Percentiles rank a stretch among this genome's conserved stretches.
Conservation (phyloP, 805 yeast species). For the Starmera pachycereana region DNA sequence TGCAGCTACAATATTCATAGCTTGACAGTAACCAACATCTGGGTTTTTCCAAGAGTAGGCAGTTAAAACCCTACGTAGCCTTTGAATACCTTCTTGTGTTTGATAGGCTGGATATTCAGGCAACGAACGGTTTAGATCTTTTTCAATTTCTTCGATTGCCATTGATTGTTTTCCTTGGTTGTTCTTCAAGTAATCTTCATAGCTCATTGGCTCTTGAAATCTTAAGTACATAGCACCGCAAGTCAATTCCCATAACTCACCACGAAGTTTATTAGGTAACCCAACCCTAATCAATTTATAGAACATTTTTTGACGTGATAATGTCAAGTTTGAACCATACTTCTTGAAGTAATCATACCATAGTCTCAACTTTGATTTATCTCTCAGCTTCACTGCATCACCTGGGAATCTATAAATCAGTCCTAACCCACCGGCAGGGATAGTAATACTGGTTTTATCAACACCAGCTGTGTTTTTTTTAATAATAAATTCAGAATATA, state of each 20-base stretch:
- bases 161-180: constrained; percentile 57
- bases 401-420: constrained; percentile 83
- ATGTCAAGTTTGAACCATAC: constrained; percentile 76
- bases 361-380: constrained; percentile 74
- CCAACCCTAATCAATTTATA: constrained; percentile 83
- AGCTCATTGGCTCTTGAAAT: constrained; percentile 49
- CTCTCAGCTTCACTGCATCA: constrained; percentile 63
- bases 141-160: constrained; percentile 94
- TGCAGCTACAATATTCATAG: constrained; percentile 91
- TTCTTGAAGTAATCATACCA: constrained; percentile 89
- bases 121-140: constrained; percentile 85
- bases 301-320: constrained; percentile 66
- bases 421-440: constrained; percentile 84
- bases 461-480: constrained; percentile 32
- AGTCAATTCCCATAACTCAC: constrained; percentile 92
- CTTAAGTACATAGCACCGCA: constrained; percentile 79
- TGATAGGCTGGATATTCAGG: constrained; percentile 97
- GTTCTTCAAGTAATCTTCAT: constrained; percentile 44
- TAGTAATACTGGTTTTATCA: constrained; percentile 27
- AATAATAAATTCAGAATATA: constrained; percentile 81
- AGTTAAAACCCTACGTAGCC: constrained; percentile 78
- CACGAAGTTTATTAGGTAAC: constrained; percentile 86
- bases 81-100: constrained; percentile 68
- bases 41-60: constrained; percentile 97
- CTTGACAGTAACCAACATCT: constrained; percentile 96